Base-by-base conservation (phyloP, 306 rosid species). In the Dicorynia guianensis region DNA sequence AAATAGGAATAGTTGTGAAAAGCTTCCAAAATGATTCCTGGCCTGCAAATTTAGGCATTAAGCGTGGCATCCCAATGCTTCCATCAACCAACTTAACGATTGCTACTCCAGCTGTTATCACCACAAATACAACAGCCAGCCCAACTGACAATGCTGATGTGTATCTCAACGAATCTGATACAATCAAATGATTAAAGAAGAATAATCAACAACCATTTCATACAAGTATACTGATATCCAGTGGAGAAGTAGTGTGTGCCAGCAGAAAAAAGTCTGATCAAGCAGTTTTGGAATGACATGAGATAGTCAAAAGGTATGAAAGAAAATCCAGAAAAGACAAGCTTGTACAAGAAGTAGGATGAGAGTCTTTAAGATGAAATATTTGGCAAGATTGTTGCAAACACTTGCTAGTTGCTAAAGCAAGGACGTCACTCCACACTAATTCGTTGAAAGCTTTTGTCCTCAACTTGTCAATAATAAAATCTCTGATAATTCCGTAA, bases 71-170 rank as follows among this genome's bases (percentile, higher is more conserved):
- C 56, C 19, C 79, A 49, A 90, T 67, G 80, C 88, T 77, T 64
- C 90, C 92, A 67, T 87, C 60, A 14, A 87, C 65, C 74, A 85
- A 35, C 30, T 84, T 87, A 33, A 78, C 59, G 20, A 74, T 80
- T 15, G 90, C 79, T n/a, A 90, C 84, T 36, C 87, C 88, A 0
- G 86, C 90, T 8, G 86, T 90, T 77, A 87, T 80, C 42, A 84
- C 83, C 73, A 90, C 90, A 63, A 90, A 90, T 54, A 90, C 81
- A 77, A 90, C 54, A 10, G 95, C 90, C 74, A 90, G 70, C 34
- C 82, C 92, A 42, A 90, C 92, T 1, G 90, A 90, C 80, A 90
- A 75, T 38, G 92, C 90, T 58, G 90, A 87, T 13, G 95, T 90
- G 85, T 87, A 90, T 66, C 92, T 72, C 83, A 85, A 67, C 0